Evolutionary conservation across 768 basidiomycete species (phyloP).

Genomic region (Mycena capillaripes): DNA sequence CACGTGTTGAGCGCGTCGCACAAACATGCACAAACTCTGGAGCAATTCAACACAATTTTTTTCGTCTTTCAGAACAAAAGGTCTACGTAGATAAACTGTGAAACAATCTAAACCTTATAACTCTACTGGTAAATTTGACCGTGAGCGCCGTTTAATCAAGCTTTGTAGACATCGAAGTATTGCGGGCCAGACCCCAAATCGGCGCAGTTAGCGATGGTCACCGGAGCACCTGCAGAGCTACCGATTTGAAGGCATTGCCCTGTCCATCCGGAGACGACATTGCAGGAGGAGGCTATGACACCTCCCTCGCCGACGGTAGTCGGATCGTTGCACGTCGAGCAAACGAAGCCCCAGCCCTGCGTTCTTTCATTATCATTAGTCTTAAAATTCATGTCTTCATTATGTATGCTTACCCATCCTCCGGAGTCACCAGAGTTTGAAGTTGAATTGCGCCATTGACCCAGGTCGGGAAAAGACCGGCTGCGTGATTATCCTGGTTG

Average conservation of each 20-base stretch:
- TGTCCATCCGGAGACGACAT: constrained; percentile 8
- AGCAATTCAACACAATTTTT: too few species aligned
- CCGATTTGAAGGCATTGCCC: constrained; percentile 32
- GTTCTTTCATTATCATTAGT: not conserved
- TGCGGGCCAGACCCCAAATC: constrained; percentile 21
- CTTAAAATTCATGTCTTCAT: not conserved
- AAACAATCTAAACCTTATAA: too few species aligned
- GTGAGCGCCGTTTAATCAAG: constrained; percentile 4
- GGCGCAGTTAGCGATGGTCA: constrained; percentile 18
- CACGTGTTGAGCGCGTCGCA: not conserved
- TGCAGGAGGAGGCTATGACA: constrained; percentile 9
- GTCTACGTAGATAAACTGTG: too few species aligned
- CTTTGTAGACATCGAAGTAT: constrained; percentile 18
- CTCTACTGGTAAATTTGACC: too few species aligned
- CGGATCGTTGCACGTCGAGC: constrained; percentile 21
- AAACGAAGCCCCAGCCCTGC: constrained; percentile 32
- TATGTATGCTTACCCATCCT: constrained; percentile 24
- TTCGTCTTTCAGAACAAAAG: too few species aligned
- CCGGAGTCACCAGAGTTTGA: constrained; percentile 24
- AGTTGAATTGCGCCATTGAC: constrained; percentile 18
- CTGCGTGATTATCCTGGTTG: constrained; percentile 8
- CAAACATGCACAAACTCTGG: not conserved
- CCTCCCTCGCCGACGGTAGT: constrained; percentile 6
- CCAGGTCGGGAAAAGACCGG: constrained; percentile 15
- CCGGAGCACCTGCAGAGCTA: constrained; percentile 1